Evolutionary conservation across 2,329 filamentous ascomycete genomes (phyloP).

Genomic region (Diaporthe humulicola): DNA sequence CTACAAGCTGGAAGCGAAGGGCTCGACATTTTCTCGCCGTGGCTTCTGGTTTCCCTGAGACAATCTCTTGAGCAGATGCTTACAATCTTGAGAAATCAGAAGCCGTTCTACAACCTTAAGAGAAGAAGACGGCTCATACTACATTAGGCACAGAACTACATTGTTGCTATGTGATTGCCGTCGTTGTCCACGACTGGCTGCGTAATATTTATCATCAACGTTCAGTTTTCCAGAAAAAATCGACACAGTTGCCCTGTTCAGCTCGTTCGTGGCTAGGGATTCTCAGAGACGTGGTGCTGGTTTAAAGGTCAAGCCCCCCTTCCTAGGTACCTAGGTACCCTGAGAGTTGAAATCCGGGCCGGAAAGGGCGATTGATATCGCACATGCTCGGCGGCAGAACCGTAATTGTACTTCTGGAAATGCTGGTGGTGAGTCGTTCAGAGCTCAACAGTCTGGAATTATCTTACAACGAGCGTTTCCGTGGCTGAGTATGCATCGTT

Average conservation of each 20-base stretch:
- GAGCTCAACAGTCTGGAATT: not conserved
- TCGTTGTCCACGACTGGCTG: not conserved
- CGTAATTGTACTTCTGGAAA: too few species aligned
- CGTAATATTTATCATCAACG: not conserved
- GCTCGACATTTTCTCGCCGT: too few species aligned
- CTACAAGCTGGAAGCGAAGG: not conserved
- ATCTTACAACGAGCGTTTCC: not conserved
- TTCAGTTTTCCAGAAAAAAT: not conserved
- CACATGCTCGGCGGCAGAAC: not conserved
- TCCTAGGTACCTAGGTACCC: too few species aligned
- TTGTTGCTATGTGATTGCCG: not conserved
- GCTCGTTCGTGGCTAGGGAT: not conserved
- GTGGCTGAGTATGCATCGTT: not conserved
- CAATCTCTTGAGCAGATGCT: too few species aligned
- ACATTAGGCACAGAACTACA: not conserved
- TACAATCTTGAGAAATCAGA: too few species aligned
- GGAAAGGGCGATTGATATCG: not conserved
- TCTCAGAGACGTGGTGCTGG: not conserved
- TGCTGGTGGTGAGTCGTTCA: not conserved
- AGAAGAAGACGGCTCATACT: not conserved
- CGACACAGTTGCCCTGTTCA: not conserved
- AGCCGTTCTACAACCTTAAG: not conserved
- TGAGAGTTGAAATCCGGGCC: not conserved
- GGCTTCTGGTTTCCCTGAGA: too few species aligned
- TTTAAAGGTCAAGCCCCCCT: too few species aligned